Percentiles rank a stretch among this genome's conserved stretches.
phyloP scores from a whole-genome alignment of 176 grass and related monocot species.

The Carex parvula region DNA sequence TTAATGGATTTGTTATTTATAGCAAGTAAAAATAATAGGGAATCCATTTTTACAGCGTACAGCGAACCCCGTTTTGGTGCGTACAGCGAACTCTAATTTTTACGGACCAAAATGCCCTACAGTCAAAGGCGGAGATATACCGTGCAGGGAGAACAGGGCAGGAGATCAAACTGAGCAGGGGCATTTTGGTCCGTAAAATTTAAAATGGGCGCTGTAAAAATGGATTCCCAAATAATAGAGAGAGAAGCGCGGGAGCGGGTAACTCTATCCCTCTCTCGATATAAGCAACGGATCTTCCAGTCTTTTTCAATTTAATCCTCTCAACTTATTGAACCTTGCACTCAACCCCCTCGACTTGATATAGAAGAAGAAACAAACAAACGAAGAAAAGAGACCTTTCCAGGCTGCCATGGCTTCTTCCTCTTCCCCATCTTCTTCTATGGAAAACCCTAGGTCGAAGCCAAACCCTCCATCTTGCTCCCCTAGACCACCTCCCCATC shows the following conservation, averaged over 20 bases:
- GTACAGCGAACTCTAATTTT: too few species aligned
- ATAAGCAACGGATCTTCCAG: background rate
- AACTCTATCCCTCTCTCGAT: background rate
- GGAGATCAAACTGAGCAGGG: too few species aligned
- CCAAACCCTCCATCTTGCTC: background rate
- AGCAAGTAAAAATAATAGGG: too few species aligned
- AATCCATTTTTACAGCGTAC: too few species aligned
- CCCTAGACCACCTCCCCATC: slow-evolving; percentile 7
- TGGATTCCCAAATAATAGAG: too few species aligned
- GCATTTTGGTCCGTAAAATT: too few species aligned
- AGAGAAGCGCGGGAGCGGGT: slow-evolving; percentile 43
- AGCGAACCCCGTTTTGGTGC: too few species aligned
- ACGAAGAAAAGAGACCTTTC: background rate
- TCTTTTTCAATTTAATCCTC: slow-evolving; percentile 11
- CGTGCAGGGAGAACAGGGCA: too few species aligned
- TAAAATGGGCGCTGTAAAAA: too few species aligned
- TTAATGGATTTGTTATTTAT: background rate
- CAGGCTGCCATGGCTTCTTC: slow-evolving; percentile 28
- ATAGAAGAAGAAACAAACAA: slow-evolving; percentile 20
- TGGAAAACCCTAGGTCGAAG: slow-evolving; percentile 26
- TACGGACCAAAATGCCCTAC: too few species aligned
- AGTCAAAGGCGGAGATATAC: too few species aligned
- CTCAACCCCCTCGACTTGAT: background rate
- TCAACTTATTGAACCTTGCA: background rate
- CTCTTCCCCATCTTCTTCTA: slow-evolving; percentile 18